Base-by-base conservation (phyloP, 768 basidiomycete genomes). In the Grammothele lineata region DNA sequence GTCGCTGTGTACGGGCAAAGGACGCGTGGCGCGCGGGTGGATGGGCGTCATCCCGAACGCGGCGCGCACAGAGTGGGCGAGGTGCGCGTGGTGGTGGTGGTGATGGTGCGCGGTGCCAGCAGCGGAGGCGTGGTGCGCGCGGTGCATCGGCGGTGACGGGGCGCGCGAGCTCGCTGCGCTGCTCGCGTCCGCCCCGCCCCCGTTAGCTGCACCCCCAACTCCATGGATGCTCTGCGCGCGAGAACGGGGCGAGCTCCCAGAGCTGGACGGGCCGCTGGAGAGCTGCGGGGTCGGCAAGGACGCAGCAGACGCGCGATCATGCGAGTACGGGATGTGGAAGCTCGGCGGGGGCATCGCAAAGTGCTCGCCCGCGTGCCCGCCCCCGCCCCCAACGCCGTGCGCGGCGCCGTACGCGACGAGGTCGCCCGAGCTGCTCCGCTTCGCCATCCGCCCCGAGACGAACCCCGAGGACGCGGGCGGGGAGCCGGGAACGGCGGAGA, bases 41-140 rank as follows among this genome's bases (percentile, higher is more conserved):
- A 92, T 90, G 0, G 89, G 90, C 5, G 92, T 92, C 88, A 93
- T 94, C 3, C 87, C 90, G 54, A 96, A 96, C 39, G 92, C 92
- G 25, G 84, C 73, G 32, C 88, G 81, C 19, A 95, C 85, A 0
- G 85, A 88, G 59, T 90, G 87, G 4, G 87, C 89, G 30, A 94
- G 77, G 59, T 87, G 81, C 49, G 79, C 76, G 48, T 82, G 77
- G 32, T 68, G 69, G 23, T 62, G 55, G 45, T 57, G 61, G 10
- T 43, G 40, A 17, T 32, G n/a, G n/a, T 25, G 9, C 12, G 30
- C 19, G 19, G 7, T 8, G 37, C 6, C 15, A n/a, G 19, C 14
- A 27, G 30, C 5, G 33, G 42, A 15, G 45, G 48, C 47, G 53
- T 59, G 22, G 40, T 47, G 50, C 27, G 55, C 32, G 22, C 43